phyloP scores from a whole-genome alignment of 2,329 filamentous ascomycete genomes.

The Pestalotiopsis fici region DNA sequence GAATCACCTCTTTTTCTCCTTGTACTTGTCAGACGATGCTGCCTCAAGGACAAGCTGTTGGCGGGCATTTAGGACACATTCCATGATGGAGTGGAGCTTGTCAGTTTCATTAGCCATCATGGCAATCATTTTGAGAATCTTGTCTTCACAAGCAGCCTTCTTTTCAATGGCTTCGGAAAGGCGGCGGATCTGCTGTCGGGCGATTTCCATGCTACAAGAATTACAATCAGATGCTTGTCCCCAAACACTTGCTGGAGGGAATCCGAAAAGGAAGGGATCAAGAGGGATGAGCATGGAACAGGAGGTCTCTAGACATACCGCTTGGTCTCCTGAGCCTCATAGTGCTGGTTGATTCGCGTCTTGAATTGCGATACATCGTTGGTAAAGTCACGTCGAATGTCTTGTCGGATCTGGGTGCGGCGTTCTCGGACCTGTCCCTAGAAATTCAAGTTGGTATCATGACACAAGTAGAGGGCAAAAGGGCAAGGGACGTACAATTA shows the following conservation, averaged over 20 bases:
- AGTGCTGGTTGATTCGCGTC: background rate
- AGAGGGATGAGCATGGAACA: background rate
- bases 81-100: background rate
- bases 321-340: background rate
- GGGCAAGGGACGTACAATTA: background rate
- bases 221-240: background rate
- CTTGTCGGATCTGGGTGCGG: background rate
- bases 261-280: background rate
- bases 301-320: background rate
- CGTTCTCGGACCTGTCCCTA: background rate
- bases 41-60: background rate
- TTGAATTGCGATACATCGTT: background rate
- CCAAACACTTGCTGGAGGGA: background rate
- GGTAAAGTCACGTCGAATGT: background rate
- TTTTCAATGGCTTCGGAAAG: conserved; percentile 11
- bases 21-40: background rate
- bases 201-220: background rate
- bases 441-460: background rate
- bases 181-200: background rate
- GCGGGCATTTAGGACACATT: conserved; percentile 5
- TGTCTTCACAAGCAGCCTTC: conserved; percentile 9
- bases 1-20: background rate
- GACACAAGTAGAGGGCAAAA: background rate
- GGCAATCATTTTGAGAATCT: conserved; percentile 3
- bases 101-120: background rate